Evolutionary conservation across 1,139 yeast genomes (phyloP).

Genomic region (Starmera stellimalicola): DNA sequence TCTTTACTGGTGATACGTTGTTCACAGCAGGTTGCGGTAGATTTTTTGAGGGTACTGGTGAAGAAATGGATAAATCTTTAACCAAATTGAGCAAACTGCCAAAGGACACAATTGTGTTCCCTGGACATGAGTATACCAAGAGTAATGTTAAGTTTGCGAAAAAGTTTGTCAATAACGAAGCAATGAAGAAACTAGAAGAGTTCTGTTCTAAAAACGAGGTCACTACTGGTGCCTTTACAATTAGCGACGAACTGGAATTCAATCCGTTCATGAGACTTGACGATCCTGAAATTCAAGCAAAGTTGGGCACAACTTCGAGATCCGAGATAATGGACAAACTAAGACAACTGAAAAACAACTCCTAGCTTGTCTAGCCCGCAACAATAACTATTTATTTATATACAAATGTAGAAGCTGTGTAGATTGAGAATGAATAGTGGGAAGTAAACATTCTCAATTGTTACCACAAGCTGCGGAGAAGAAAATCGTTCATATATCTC

Average conservation of each 20-base stretch:
- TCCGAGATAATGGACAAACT: conserved; percentile 54
- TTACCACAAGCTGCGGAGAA: conserved; percentile 2
- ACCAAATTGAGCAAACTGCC: conserved; percentile 57
- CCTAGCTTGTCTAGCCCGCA: conserved; percentile 2
- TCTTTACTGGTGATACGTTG: conserved; percentile 92
- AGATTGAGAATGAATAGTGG: not conserved
- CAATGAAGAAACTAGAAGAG: conserved; percentile 43
- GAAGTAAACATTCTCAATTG: not conserved
- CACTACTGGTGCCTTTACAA: conserved; percentile 79
- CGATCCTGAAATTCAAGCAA: conserved; percentile 46
- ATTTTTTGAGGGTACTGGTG: conserved; percentile 85
- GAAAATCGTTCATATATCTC: conserved; percentile 36
- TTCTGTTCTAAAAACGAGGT: conserved; percentile 48
- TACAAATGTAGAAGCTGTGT: not conserved
- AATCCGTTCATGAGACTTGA: conserved; percentile 84
- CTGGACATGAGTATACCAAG: conserved; percentile 94
- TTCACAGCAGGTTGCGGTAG: conserved; percentile 95
- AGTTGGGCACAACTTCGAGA: conserved; percentile 40
- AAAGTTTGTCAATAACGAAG: conserved; percentile 46
- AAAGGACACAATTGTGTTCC: conserved; percentile 61
- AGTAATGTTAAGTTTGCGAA: conserved; percentile 71
- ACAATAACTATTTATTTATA: not conserved
- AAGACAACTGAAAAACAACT: conserved; percentile 58
- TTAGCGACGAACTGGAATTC: conserved; percentile 69
- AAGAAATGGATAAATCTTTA: conserved; percentile 69